Conservation (phyloP, 805 yeast genomes). For the Kodamaea sagamina region DNA sequence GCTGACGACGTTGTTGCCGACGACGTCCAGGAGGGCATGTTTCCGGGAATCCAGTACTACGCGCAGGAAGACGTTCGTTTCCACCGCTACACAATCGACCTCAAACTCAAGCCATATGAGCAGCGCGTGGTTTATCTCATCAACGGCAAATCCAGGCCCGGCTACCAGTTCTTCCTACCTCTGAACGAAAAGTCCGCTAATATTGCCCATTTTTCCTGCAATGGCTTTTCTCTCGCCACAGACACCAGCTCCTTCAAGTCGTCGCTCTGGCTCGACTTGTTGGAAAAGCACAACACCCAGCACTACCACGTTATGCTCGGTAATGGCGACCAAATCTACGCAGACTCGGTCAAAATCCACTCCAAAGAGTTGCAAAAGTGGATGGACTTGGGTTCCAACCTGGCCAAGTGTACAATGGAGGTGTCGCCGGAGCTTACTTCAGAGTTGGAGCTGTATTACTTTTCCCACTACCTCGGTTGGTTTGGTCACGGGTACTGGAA, state of each 20-base stretch:
- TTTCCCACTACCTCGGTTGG: constrained; percentile 80
- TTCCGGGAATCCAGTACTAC: constrained; percentile 46
- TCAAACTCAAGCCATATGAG: constrained; percentile 51
- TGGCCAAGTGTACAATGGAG: constrained; percentile 39
- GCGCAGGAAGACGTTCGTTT: constrained; percentile 54
- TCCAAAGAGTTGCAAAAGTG: constrained; percentile 60
- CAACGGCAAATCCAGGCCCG: constrained; percentile 38
- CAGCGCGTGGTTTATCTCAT: constrained; percentile 66
- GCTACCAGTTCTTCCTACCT: constrained; percentile 71
- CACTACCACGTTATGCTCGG: constrained; percentile 93
- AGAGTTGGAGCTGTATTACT: constrained; percentile 66
- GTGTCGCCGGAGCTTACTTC: constrained; percentile 49
- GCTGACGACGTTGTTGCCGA: constrained; percentile 2
- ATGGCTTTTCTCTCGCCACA: constrained; percentile 80
- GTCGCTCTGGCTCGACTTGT: constrained; percentile 83
- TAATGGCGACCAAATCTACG: constrained; percentile 95
- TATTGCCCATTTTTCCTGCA: constrained; percentile 81
- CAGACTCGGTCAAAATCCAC: constrained; percentile 72
- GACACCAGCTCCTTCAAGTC: constrained; percentile 69
- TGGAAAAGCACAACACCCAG: constrained; percentile 56
- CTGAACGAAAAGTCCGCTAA: constrained; percentile 68
- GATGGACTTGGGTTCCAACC: constrained; percentile 55
- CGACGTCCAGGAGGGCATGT: constrained; percentile 39
- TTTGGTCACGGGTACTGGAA: constrained; percentile 88
- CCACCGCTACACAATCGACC: constrained; percentile 62